phyloP scores from a whole-genome alignment of 257 asterid genomes.

The Solanum pennellii region DNA sequence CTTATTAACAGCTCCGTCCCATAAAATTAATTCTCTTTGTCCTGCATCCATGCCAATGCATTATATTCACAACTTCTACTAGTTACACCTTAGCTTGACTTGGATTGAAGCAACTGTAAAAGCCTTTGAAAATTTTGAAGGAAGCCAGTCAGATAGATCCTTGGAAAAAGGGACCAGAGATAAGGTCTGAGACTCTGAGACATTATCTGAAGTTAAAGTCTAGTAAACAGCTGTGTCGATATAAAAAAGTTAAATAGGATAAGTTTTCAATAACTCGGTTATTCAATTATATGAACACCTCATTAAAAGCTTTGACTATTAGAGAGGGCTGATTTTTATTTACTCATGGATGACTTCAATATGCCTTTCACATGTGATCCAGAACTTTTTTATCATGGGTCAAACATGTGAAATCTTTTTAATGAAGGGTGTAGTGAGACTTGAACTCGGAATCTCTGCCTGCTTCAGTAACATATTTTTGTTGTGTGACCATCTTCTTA shows the following conservation, averaged over 20 bases:
- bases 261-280: neutral
- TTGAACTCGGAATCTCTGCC: neutral
- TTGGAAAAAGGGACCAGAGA: neutral
- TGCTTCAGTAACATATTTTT: neutral
- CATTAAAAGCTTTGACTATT: neutral
- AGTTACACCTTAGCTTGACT: neutral
- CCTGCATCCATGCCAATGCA: neutral
- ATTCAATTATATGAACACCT: neutral
- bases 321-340: neutral
- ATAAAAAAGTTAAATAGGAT: neutral
- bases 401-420: neutral
- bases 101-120: neutral
- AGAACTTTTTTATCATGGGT: neutral
- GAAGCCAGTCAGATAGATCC: neutral
- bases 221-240: neutral
- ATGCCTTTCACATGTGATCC: neutral
- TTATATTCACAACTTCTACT: neutral
- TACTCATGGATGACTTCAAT: neutral
- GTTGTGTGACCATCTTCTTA: neutral
- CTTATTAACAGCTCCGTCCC: neutral
- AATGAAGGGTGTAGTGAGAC: neutral
- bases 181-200: neutral
- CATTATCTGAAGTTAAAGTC: neutral
- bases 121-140: neutral
- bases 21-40: neutral